phyloP scores from a whole-genome alignment of 176 grass and related monocot genomes.

The Tuctoria greenei region DNA sequence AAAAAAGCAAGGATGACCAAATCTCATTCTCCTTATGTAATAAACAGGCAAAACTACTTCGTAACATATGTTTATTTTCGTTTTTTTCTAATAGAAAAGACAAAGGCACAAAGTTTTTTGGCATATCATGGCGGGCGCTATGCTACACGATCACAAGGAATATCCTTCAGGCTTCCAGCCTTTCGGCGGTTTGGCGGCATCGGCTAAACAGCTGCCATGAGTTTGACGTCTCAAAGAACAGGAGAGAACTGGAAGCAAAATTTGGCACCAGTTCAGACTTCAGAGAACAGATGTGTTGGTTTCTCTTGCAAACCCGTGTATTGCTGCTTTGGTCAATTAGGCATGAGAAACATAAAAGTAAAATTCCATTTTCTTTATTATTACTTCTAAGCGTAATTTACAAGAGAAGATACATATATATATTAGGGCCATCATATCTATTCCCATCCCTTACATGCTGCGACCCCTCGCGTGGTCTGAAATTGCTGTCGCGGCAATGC shows the following conservation, averaged over 20 bases:
- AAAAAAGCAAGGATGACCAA: background rate
- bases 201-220: constrained; percentile 27
- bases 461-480: constrained; percentile 27
- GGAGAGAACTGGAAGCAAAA: constrained; percentile 4
- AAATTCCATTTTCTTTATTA: constrained; percentile 23
- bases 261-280: background rate
- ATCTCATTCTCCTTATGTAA: background rate
- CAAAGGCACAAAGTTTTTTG: constrained; percentile 20
- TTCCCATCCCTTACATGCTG: constrained; percentile 17
- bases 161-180: constrained; percentile 25
- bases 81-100: background rate
- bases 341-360: constrained; percentile 25
- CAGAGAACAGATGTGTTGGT: constrained; percentile 4
- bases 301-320: constrained; percentile 3
- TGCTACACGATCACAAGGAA: constrained; percentile 9
- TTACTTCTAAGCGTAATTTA: constrained; percentile 52
- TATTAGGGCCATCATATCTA: constrained; percentile 27
- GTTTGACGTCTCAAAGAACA: constrained; percentile 30
- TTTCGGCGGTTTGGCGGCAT: constrained; percentile 16
- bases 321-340: background rate
- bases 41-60: background rate
- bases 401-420: constrained; percentile 42
- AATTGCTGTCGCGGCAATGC: constrained; percentile 18
- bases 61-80: background rate
- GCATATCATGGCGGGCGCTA: constrained; percentile 2